A percentile compares a stretch with the other conserved stretches of the same genome.
Conservation (phyloP, 768 basidiomycete genomes). For the Lentinula guzmanii region DNA sequence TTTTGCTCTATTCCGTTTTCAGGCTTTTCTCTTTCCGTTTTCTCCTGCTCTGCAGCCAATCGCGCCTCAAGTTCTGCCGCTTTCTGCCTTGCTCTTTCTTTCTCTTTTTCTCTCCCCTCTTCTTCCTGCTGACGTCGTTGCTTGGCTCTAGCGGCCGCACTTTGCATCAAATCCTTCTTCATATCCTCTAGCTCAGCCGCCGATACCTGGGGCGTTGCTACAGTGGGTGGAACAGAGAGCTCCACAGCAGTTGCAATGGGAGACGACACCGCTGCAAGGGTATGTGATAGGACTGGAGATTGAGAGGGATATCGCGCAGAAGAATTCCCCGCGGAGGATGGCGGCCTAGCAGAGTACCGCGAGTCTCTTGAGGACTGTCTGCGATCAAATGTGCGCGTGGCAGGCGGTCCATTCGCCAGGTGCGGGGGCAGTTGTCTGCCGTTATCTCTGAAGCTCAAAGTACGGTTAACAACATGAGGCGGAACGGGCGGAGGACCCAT, state of each 20-base stretch:
- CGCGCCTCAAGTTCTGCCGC: constrained; percentile 70
- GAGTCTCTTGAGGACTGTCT: constrained; percentile 40
- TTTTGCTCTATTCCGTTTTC: not conserved
- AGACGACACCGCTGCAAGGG: constrained; percentile 27
- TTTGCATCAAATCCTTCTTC: constrained; percentile 78
- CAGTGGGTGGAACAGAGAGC: constrained; percentile 18
- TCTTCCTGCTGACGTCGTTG: constrained; percentile 79
- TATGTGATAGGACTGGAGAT: constrained; percentile 38
- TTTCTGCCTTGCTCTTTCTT: constrained; percentile 76
- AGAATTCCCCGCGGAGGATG: constrained; percentile 16
- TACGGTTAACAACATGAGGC: constrained; percentile 23
- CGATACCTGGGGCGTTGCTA: constrained; percentile 24
- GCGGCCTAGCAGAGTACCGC: constrained; percentile 26
- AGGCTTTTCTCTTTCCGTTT: not conserved
- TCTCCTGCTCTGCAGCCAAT: constrained; percentile 35
- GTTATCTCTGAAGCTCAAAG: constrained; percentile 26
- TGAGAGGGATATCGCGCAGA: constrained; percentile 30
- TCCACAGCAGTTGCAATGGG: constrained; percentile 21
- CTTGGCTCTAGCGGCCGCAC: constrained; percentile 77
- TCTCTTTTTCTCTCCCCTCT: constrained; percentile 71
- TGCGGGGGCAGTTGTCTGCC: constrained; percentile 57
- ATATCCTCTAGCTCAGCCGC: constrained; percentile 54
- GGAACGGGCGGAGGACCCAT: constrained; percentile 53
- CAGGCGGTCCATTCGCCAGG: constrained; percentile 31
- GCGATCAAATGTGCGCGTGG: not conserved